Evolutionary conservation across 495 filamentous ascomycete species (phyloP), one percentile per base, ranked within the genome.

Genomic region (Staphylotrichum longicolle): DNA sequence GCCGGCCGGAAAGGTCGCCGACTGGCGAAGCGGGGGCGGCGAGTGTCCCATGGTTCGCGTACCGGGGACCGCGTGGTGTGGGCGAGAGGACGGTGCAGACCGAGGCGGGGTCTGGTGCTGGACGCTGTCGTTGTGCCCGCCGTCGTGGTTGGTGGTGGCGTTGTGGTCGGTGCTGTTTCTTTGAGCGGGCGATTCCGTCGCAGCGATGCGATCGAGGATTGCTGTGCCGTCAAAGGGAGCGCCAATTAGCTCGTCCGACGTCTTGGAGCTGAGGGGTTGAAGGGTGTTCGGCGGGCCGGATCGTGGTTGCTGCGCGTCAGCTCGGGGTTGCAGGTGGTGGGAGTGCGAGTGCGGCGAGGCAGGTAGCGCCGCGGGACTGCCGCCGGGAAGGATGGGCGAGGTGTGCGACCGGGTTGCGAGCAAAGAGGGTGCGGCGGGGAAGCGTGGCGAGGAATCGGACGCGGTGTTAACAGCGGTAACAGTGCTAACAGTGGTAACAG

Each of bases 1-100:
- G 52, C 81, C 79, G 55, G 83, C 80, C 32, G 89, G 86, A 75
- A 92, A 93, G 75, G 89, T 95, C 55, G 84, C 83, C 5, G 92
- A 93, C 68, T 92, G 90, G 69, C 90, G 85, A 58, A 96, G 80
- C 66, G 82, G 78, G 66, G 85, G 74, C 41, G 68, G 68, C 52
- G 69, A 63, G 35, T 62, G 53, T 67, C 79, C 78, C 81, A 82
- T 78, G 62, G 74, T 67, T 63, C 74, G 78, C 58, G 82, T 70
- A 59, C 87, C 83, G 53, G 88, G 78, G 65, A 74, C 82, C 54
- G 85, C 81, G 68, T 85, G 82, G 57, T 84, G 82, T 57, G 81
- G 73, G 55, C 77, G 79, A 47, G 82, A 76, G 10, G 20, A 27
- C 20, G 76, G 77, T 63, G 82, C 77, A 52, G 83, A 75, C 61